phyloP scores from a whole-genome alignment of 108 stramenopile species.

The Skeletonema menzelii region DNA sequence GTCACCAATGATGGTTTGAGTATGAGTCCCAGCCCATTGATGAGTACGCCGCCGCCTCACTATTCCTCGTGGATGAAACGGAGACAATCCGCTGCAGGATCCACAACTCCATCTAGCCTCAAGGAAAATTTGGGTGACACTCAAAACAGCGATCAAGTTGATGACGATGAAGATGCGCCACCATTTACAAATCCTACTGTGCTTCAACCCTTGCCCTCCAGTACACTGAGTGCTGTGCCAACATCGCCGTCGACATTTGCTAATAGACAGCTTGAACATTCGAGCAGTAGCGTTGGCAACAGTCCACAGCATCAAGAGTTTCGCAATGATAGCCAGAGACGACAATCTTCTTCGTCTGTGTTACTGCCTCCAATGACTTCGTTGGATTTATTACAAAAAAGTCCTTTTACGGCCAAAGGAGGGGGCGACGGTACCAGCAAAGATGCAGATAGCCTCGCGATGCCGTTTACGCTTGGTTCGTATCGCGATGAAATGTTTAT shows the following conservation, averaged over 20 bases:
- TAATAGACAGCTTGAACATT: not conserved
- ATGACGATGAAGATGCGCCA: constrained; percentile 1
- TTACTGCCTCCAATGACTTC: constrained; percentile 44
- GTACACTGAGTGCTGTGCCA: not conserved
- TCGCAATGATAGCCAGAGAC: constrained; percentile 8
- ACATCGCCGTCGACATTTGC: constrained; percentile 4
- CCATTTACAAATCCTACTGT: constrained; percentile 32
- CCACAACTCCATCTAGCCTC: not conserved
- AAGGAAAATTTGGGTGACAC: not conserved
- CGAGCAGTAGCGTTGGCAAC: constrained; percentile 1
- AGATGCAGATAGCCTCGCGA: constrained; percentile 14
- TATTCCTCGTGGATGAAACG: constrained; percentile 9
- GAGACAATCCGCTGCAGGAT: not conserved
- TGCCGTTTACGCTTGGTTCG: constrained; percentile 21
- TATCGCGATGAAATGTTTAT: constrained; percentile 36
- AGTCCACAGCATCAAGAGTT: constrained; percentile 14
- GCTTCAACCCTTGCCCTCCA: constrained; percentile 10
- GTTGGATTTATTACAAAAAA: constrained; percentile 38
- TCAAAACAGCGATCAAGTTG: not conserved
- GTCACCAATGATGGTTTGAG: constrained; percentile 14
- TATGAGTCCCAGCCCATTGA: constrained; percentile 31
- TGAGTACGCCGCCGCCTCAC: constrained; percentile 35
- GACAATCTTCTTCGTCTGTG: constrained; percentile 31
- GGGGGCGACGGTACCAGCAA: not conserved
- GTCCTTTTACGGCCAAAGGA: constrained; percentile 21